These are phyloP conservation scores for Cyclotella cryptica DNA, from an alignment of 108 stramenopile genomes.

Conservation along the genomic window DNA sequence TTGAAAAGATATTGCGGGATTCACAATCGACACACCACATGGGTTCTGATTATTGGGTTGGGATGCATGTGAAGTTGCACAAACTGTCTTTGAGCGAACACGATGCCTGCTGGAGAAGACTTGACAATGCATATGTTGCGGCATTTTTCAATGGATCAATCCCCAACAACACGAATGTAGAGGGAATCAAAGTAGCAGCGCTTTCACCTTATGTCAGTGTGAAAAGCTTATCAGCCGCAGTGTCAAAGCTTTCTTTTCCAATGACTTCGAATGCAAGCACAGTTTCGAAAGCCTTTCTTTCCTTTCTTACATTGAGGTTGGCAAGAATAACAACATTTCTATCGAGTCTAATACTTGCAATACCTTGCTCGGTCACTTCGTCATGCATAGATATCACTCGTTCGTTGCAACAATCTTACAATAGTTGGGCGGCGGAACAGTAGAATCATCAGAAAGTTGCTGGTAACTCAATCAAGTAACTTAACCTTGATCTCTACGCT, in stretches of 20 bases:
- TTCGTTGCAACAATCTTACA: not conserved
- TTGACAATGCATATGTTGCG: not conserved
- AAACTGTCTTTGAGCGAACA: not conserved
- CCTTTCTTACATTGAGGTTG: conserved; percentile 8
- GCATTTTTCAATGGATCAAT: conserved; percentile 14
- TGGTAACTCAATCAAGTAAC: too few species aligned
- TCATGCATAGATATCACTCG: conserved; percentile 2
- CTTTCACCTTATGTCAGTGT: not conserved
- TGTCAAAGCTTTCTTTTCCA: conserved; percentile 11
- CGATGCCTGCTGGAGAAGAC: not conserved
- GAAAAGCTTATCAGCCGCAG: not conserved
- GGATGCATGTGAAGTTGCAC: conserved; percentile 13
- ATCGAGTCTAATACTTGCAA: conserved; percentile 5
- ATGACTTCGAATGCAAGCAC: not conserved
- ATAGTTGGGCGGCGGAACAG: not conserved
- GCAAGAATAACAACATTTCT: not conserved
- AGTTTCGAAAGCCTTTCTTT: conserved; percentile 9
- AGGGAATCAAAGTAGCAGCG: not conserved
- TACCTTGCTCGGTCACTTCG: not conserved
- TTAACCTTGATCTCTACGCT: not conserved
- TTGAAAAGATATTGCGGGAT: conserved; percentile 23
- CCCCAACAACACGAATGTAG: not conserved
- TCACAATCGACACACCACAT: not conserved
- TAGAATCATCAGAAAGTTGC: too few species aligned
- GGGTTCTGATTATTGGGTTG: not conserved